Conservation (phyloP, 2,329 filamentous ascomycete species). For the Orbilia javanica region DNA sequence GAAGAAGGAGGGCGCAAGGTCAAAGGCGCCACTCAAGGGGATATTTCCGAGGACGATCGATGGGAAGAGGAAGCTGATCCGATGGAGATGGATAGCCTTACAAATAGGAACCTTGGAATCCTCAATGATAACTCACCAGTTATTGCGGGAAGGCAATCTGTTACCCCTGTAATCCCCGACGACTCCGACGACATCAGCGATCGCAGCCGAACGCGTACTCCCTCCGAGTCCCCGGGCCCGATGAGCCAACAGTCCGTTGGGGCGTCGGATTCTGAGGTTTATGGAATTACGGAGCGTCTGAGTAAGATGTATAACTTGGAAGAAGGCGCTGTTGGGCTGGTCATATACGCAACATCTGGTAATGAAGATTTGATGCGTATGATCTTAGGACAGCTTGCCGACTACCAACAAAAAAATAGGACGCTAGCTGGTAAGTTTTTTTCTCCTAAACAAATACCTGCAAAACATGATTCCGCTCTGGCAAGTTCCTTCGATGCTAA, state of each 20-base stretch:
- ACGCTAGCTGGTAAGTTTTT: constrained; percentile 6
- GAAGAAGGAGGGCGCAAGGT: not conserved
- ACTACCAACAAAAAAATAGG: not conserved
- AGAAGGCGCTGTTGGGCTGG: constrained; percentile 6
- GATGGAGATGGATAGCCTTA: constrained; percentile 40
- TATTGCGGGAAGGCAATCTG: not conserved
- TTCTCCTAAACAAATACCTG: not conserved
- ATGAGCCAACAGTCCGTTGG: constrained; percentile 5
- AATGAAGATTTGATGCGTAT: constrained; percentile 21
- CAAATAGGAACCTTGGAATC: constrained; percentile 28
- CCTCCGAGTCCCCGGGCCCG: not conserved
- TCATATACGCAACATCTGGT: constrained; percentile 35
- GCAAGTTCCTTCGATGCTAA: not conserved
- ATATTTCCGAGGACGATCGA: not conserved
- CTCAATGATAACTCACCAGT: constrained; percentile 38
- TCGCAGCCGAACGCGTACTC: not conserved
- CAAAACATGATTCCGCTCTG: not conserved
- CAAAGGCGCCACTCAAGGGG: not conserved
- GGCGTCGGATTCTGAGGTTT: not conserved
- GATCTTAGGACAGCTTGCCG: not conserved
- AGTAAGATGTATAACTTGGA: constrained; percentile 8
- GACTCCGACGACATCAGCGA: constrained; percentile 17
- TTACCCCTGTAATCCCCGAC: not conserved
- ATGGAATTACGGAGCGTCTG: constrained; percentile 3
- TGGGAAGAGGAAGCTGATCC: constrained; percentile 27